These are phyloP conservation scores for Xanthoceras sorbifolium DNA, from an alignment of 345 rosid species.

Conservation along the genomic window DNA sequence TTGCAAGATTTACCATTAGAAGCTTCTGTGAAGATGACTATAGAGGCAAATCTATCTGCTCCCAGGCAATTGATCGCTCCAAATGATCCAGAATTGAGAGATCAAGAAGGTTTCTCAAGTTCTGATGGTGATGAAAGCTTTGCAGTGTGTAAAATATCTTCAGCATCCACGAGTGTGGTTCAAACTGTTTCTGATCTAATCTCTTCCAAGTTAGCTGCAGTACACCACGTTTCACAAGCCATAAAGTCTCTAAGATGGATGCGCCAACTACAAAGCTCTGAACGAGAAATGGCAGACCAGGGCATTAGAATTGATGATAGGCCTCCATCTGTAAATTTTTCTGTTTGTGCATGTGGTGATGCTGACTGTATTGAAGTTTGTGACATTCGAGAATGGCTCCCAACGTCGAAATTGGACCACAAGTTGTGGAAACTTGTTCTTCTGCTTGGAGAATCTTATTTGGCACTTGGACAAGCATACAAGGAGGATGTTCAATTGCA, in stretches of 20 bases:
- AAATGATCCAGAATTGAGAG: constrained; percentile 25
- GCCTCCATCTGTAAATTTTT: constrained; percentile 42
- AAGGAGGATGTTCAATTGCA: constrained; percentile 81
- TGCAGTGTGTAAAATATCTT: constrained; percentile 39
- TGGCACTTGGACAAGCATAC: constrained; percentile 85
- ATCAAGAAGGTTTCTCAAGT: constrained; percentile 23
- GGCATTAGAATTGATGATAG: constrained; percentile 31
- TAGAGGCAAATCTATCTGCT: constrained; percentile 39
- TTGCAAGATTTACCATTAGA: constrained; percentile 34
- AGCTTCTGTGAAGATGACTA: constrained; percentile 40
- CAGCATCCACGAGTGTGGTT: constrained; percentile 41
- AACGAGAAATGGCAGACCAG: constrained; percentile 39
- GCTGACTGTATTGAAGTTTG: constrained; percentile 95
- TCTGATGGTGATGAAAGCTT: constrained; percentile 35
- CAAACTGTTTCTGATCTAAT: constrained; percentile 63
- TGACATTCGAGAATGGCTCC: constrained; percentile 94
- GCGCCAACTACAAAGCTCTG: constrained; percentile 72
- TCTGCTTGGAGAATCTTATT: constrained; percentile 91
- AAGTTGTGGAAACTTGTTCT: constrained; percentile 95
- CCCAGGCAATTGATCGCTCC: constrained; percentile 31
- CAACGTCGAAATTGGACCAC: constrained; percentile 79
- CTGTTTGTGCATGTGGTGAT: constrained; percentile 93
- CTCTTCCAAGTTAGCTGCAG: constrained; percentile 81
- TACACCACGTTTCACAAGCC: constrained; percentile 96
- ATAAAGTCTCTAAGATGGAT: constrained; percentile 92